Conservation (phyloP, 2,329 filamentous ascomycete genomes). For the Fusarium lateritium region DNA sequence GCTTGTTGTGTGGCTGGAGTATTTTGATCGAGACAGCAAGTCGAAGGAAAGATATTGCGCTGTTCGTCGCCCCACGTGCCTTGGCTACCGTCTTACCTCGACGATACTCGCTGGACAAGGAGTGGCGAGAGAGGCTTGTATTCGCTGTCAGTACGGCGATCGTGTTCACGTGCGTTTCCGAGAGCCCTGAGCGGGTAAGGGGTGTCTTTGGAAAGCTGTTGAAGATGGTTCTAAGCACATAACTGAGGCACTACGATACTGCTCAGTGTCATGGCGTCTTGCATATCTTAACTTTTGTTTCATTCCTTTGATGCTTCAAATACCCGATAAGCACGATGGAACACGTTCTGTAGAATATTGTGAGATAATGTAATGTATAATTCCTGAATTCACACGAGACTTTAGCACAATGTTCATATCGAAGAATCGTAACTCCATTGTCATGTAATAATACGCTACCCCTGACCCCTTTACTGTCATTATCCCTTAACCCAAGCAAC, state of each 20-base stretch:
- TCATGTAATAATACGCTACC: constrained; percentile 8
- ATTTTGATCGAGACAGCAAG: constrained; percentile 78
- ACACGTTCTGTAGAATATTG: not conserved
- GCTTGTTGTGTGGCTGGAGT: constrained; percentile 85
- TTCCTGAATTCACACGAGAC: not conserved
- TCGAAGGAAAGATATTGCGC: constrained; percentile 80
- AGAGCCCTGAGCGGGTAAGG: constrained; percentile 74
- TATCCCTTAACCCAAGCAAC: constrained; percentile 61
- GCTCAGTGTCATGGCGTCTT: not conserved
- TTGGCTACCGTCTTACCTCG: constrained; percentile 81
- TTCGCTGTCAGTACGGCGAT: constrained; percentile 79
- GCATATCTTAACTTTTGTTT: not conserved
- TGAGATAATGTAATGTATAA: constrained; percentile 31
- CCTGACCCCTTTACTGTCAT: constrained; percentile 1
- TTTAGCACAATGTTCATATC: not conserved
- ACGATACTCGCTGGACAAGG: constrained; percentile 72
- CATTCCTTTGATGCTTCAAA: not conserved
- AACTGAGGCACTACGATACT: constrained; percentile 15
- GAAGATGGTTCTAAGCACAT: constrained; percentile 62
- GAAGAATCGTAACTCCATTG: constrained; percentile 16
- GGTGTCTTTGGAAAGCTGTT: constrained; percentile 77
- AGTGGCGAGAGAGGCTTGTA: constrained; percentile 76
- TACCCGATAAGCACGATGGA: not conserved
- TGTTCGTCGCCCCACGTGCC: constrained; percentile 86
- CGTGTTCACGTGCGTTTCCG: constrained; percentile 76